Conservation (phyloP, 1,139 yeast genomes). For the Citeromyces hawaiiensis region DNA sequence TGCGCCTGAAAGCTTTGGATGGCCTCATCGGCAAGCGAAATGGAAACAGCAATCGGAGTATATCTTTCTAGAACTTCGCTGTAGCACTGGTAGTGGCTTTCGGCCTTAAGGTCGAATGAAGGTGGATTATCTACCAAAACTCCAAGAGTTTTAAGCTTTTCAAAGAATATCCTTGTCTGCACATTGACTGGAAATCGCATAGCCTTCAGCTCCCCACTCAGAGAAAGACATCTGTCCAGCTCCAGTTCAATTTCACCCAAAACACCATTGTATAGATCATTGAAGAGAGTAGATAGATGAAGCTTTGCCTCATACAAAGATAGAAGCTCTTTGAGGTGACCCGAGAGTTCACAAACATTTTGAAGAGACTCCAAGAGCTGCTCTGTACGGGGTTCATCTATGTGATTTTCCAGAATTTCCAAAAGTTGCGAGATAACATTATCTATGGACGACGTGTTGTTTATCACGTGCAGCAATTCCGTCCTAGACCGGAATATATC, state of each 20-base stretch:
- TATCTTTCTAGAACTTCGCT: conserved; percentile 1
- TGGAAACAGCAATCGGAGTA: conserved; percentile 2
- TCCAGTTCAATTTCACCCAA: conserved; percentile 38
- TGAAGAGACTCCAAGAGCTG: conserved; percentile 19
- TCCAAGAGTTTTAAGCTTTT: neutral
- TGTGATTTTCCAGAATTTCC: conserved; percentile 21
- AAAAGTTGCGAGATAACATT: conserved; percentile 28
- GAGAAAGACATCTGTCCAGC: conserved; percentile 27
- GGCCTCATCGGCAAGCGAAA: neutral
- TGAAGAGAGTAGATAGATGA: conserved; percentile 42
- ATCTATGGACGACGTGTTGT: conserved; percentile 20
- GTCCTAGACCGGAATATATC: neutral
- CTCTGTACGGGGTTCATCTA: conserved; percentile 7
- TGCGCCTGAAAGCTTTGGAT: neutral
- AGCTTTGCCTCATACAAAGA: conserved; percentile 27
- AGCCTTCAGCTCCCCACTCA: neutral
- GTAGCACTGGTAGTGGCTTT: neutral
- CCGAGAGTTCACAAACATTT: conserved; percentile 23
- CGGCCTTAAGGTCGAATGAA: neutral
- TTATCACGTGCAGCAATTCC: neutral
- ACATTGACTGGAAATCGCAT: neutral
- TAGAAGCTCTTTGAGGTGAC: conserved; percentile 25
- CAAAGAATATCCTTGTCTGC: neutral
- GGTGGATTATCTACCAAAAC: neutral
- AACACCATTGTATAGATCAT: conserved; percentile 40